Evolutionary conservation across 202 grass and related monocot genomes (phyloP).

Genomic region (Thinopyrum obtusiflorum): DNA sequence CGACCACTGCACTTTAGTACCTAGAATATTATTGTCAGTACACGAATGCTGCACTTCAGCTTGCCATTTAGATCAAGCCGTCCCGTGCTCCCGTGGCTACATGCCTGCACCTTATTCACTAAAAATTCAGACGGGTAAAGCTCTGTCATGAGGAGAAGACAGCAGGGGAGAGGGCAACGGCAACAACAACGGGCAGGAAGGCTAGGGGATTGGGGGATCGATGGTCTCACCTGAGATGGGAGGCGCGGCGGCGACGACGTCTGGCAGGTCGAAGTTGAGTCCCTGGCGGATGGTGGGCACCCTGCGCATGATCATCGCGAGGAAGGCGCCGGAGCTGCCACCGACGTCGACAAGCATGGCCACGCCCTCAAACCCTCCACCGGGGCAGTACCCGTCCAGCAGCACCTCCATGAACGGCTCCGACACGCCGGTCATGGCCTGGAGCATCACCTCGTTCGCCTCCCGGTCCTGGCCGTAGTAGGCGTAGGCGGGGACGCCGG

Average conservation of each 20-base stretch:
- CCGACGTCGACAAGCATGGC: too few species aligned
- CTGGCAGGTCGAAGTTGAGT: conserved; percentile 84
- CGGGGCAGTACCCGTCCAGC: conserved; percentile 25
- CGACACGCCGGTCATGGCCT: conserved; percentile 61
- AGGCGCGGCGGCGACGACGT: conserved; percentile 26
- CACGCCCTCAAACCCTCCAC: too few species aligned
- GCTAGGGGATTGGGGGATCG: background rate
- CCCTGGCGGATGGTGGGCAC: conserved; percentile 40
- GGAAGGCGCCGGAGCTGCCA: too few species aligned
- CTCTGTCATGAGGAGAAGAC: background rate
- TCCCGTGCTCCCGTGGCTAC: too few species aligned
- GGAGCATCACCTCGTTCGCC: conserved; percentile 60
- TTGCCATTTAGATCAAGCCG: too few species aligned
- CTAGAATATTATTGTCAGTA: too few species aligned
- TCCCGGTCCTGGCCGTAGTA: background rate
- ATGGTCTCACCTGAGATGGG: conserved; percentile 41
- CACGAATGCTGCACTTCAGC: too few species aligned
- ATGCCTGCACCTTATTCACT: too few species aligned
- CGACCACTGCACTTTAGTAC: too few species aligned
- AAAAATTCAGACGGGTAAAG: too few species aligned
- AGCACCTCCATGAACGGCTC: conserved; percentile 81
- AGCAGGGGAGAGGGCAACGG: background rate
- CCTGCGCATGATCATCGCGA: background rate
- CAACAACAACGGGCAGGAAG: too few species aligned
- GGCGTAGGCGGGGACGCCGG: too few species aligned